phyloP scores from a whole-genome alignment of 306 rosid genomes.

The Inga oerstediana region DNA sequence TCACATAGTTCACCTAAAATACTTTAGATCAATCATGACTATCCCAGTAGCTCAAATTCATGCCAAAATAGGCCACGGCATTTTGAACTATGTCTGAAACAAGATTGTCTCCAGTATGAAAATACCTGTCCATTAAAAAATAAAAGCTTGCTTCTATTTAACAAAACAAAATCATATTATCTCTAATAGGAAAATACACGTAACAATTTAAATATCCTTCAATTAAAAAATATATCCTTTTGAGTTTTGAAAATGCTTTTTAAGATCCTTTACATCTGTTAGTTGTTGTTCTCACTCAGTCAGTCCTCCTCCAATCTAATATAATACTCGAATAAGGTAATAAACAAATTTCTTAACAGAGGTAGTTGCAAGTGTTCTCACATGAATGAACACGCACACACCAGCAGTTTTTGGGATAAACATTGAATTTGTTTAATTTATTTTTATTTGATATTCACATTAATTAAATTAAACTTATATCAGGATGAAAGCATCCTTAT shows the following conservation, averaged over 20 bases:
- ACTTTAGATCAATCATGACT: no score
- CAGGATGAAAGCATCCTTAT: not conserved
- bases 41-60: no score
- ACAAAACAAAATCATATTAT: no score
- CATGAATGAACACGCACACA: not conserved
- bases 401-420: not conserved
- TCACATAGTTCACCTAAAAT: not conserved
- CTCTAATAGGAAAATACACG: no score
- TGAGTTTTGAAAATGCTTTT: not conserved
- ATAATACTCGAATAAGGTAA: not conserved
- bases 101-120: no score
- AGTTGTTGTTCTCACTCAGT: not conserved
- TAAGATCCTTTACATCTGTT: not conserved
- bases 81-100: no score
- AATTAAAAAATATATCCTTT: not conserved
- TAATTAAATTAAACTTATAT: not conserved
- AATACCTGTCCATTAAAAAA: no score
- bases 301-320: not conserved
- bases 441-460: not conserved
- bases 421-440: not conserved
- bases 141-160: no score
- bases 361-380: not conserved
- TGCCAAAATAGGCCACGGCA: not conserved
- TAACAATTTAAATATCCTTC: not conserved
- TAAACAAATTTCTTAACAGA: not conserved